These are phyloP conservation scores for Ceratocystis destructans DNA, from an alignment of 2,329 filamentous ascomycete genomes.

Conservation along the genomic window DNA sequence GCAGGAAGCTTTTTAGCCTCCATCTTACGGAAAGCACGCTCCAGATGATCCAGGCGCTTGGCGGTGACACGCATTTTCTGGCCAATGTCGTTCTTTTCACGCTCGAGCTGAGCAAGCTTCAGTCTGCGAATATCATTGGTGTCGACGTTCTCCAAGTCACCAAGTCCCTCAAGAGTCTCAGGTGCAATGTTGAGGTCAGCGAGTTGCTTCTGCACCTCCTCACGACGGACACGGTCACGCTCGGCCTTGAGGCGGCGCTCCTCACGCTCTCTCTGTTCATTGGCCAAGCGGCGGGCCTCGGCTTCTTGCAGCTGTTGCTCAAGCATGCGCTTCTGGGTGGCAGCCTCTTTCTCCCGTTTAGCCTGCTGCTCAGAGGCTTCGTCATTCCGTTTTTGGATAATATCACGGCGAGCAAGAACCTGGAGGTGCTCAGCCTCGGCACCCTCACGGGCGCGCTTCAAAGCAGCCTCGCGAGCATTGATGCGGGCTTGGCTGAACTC, in stretches of 20 bases:
- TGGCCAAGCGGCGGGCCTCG: conserved; percentile 75
- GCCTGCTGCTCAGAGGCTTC: conserved; percentile 80
- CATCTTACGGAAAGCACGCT: conserved; percentile 92
- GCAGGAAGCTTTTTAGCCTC: conserved; percentile 80
- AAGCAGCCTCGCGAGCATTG: conserved; percentile 64
- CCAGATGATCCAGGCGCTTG: conserved; percentile 92
- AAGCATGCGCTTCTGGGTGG: conserved; percentile 70
- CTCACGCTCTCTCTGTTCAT: conserved; percentile 85
- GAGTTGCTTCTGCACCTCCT: conserved; percentile 85
- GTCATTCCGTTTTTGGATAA: conserved; percentile 96
- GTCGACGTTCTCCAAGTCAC: conserved; percentile 75
- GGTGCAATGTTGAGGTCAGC: conserved; percentile 81
- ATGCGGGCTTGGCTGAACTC: conserved; percentile 70
- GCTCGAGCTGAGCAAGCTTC: conserved; percentile 90
- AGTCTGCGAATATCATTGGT: conserved; percentile 81
- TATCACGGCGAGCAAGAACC: conserved; percentile 68
- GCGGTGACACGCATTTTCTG: conserved; percentile 82
- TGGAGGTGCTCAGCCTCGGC: conserved; percentile 86
- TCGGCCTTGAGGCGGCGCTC: conserved; percentile 74
- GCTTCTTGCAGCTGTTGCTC: conserved; percentile 82
- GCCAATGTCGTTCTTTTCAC: conserved; percentile 92
- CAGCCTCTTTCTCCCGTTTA: conserved; percentile 82
- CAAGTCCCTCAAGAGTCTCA: conserved; percentile 59
- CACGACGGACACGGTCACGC: conserved; percentile 76
- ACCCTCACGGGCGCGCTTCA: conserved; percentile 69